phyloP scores from a whole-genome alignment of 2,329 filamentous ascomycete genomes.

The Conoideocrella luteorostrata region DNA sequence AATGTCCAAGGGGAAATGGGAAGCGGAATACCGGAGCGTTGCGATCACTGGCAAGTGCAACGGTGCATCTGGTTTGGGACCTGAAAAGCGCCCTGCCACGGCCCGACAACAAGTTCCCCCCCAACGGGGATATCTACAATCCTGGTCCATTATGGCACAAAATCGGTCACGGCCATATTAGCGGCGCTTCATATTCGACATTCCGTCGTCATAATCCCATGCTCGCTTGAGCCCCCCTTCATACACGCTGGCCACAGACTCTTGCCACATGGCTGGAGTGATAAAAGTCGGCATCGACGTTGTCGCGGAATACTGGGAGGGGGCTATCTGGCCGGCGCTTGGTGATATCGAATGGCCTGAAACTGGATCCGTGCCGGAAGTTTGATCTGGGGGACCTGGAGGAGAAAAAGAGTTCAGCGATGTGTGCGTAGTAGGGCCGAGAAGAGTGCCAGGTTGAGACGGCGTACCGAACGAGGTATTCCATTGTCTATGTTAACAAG shows the following conservation, averaged over 20 bases:
- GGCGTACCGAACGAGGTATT: slow-evolving; percentile 85
- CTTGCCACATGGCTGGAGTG: slow-evolving; percentile 68
- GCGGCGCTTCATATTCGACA: slow-evolving; percentile 26
- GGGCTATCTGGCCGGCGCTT: slow-evolving; percentile 39
- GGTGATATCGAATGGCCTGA: slow-evolving; percentile 38
- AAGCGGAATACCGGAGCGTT: too few species aligned
- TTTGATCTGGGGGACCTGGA: slow-evolving; percentile 47
- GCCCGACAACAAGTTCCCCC: too few species aligned
- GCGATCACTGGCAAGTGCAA: too few species aligned
- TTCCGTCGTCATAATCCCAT: slow-evolving; percentile 48
- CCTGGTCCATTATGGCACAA: too few species aligned
- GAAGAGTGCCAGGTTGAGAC: slow-evolving; percentile 22
- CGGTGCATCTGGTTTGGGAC: too few species aligned
- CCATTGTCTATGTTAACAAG: slow-evolving; percentile 64
- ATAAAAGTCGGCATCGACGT: slow-evolving; percentile 53
- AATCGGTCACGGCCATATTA: slow-evolving; percentile 4
- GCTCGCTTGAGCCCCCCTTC: slow-evolving; percentile 56
- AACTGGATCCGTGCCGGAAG: slow-evolving; percentile 46
- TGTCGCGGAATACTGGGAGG: slow-evolving; percentile 45
- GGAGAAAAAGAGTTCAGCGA: slow-evolving; percentile 32
- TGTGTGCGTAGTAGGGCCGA: slow-evolving; percentile 32
- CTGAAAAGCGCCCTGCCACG: too few species aligned
- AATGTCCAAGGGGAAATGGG: too few species aligned
- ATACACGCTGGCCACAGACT: slow-evolving; percentile 63
- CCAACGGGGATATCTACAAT: too few species aligned